Conservation (phyloP, 352 stramenopile species). For the Pseudoperonospora humuli region DNA sequence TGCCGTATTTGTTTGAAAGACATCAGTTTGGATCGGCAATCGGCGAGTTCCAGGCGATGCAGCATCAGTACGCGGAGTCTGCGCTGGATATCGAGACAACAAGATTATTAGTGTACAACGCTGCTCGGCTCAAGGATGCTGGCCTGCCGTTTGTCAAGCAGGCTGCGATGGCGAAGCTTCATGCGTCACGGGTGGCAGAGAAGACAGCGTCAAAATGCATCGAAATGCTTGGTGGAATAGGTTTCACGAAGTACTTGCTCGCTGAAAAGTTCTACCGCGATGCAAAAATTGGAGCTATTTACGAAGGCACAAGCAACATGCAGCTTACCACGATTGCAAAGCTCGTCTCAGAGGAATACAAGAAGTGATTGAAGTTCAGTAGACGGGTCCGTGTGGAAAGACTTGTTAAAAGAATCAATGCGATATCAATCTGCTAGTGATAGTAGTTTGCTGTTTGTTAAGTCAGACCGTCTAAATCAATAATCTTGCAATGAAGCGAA, state of each 20-base stretch:
- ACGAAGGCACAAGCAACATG: slow-evolving; percentile 97
- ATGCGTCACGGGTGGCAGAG: slow-evolving; percentile 92
- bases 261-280: slow-evolving; percentile 97
- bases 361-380: slow-evolving; percentile 40
- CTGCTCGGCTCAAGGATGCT: slow-evolving; percentile 90
- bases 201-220: slow-evolving; percentile 94
- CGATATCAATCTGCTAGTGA: too few relatives aligned
- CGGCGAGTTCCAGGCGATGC: slow-evolving; percentile 93
- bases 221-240: slow-evolving; percentile 92
- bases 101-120: slow-evolving; percentile 92
- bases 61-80: slow-evolving; percentile 95
- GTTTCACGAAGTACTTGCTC: slow-evolving; percentile 91
- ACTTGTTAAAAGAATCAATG: too few relatives aligned
- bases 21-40: slow-evolving; percentile 93
- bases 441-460: too few relatives aligned
- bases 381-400: too few relatives aligned
- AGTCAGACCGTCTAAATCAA: too few relatives aligned
- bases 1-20: slow-evolving; percentile 95
- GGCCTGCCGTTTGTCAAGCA: slow-evolving; percentile 94
- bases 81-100: slow-evolving; percentile 92
- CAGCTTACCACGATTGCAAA: slow-evolving; percentile 93
- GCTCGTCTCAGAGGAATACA: slow-evolving; percentile 84
- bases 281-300: slow-evolving; percentile 96
- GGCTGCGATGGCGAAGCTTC: slow-evolving; percentile 95
- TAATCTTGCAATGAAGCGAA: too few relatives aligned